phyloP scores from a whole-genome alignment of 192 early-diverging fungal species.

The Coemansia sp. region DNA sequence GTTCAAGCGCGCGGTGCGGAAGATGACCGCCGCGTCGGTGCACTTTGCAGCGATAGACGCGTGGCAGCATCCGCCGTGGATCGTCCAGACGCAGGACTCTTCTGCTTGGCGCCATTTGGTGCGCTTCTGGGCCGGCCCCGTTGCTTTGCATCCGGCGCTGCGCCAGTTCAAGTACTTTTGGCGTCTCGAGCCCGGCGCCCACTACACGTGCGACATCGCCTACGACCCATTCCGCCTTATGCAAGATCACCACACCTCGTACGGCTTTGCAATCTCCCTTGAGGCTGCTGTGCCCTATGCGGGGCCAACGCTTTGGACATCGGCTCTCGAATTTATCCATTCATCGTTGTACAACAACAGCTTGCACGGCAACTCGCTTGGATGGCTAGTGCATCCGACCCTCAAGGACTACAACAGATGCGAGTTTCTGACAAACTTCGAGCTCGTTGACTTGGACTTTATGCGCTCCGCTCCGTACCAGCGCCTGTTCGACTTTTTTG shows the following conservation, averaged over 20 bases:
- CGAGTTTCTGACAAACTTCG: conserved; percentile 79
- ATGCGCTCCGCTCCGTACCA: conserved; percentile 60
- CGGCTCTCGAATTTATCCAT: conserved; percentile 1
- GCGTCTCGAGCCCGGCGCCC: conserved; percentile 40
- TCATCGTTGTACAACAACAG: neutral
- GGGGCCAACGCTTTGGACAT: neutral
- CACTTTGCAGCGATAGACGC: conserved; percentile 29
- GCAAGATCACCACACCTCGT: neutral
- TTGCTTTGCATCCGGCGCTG: conserved; percentile 27
- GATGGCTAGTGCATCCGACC: conserved; percentile 10
- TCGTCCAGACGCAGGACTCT: conserved; percentile 5
- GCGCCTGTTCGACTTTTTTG: conserved; percentile 58
- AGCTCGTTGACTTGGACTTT: conserved; percentile 72
- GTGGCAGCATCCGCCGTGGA: conserved; percentile 26
- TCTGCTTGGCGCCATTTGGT: conserved; percentile 26
- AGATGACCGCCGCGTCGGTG: conserved; percentile 21
- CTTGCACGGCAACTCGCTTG: conserved; percentile 15
- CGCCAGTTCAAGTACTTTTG: conserved; percentile 16
- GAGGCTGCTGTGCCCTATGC: conserved; percentile 16
- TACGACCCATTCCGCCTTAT: conserved; percentile 29
- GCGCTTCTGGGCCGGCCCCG: conserved; percentile 29
- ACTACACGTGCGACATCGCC: conserved; percentile 39
- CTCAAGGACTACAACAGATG: conserved; percentile 47
- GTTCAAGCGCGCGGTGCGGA: conserved; percentile 49
- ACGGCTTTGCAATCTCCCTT: conserved; percentile 31